Evolutionary conservation across 176 grass and related monocot species (phyloP).

Genomic region (Phoenix dactylifera): DNA sequence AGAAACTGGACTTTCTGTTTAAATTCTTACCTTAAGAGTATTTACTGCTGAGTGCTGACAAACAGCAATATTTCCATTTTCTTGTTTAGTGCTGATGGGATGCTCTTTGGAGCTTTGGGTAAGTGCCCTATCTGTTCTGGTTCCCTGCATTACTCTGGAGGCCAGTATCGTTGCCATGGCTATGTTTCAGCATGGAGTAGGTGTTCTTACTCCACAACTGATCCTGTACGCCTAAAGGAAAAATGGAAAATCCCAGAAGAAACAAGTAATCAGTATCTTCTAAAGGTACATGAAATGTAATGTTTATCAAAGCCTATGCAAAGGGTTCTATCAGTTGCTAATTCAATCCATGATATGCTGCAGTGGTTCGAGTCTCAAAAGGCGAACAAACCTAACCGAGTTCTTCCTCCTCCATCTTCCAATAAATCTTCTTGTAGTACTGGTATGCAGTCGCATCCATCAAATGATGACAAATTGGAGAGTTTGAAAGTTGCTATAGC

Average conservation of each 20-base stretch:
- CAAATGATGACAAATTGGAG: conserved; percentile 49
- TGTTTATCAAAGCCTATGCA: conserved; percentile 1
- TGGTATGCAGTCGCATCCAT: conserved; percentile 22
- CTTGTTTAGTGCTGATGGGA: conserved; percentile 70
- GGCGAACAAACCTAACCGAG: conserved; percentile 54
- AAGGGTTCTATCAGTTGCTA: conserved; percentile 8
- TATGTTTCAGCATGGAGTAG: conserved; percentile 89
- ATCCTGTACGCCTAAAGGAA: conserved; percentile 58
- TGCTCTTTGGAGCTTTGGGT: conserved; percentile 84
- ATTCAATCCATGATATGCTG: conserved; percentile 6
- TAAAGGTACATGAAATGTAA: conserved; percentile 40
- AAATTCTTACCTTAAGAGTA: no score
- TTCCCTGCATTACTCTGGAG: conserved; percentile 52
- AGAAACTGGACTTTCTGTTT: no score
- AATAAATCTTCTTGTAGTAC: conserved; percentile 34
- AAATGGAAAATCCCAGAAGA: conserved; percentile 75
- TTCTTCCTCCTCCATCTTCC: conserved; percentile 68
- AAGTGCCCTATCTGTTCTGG: conserved; percentile 69
- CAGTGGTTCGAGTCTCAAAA: conserved; percentile 97
- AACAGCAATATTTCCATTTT: not conserved
- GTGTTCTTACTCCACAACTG: conserved; percentile 67
- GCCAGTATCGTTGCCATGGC: conserved; percentile 68
- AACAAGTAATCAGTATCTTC: conserved; percentile 54
- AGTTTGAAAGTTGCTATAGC: conserved; percentile 63
- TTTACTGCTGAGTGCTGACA: no score